These are phyloP conservation scores for Hygrophorus russula DNA, from an alignment of 768 basidiomycete genomes.

Conservation along the genomic window DNA sequence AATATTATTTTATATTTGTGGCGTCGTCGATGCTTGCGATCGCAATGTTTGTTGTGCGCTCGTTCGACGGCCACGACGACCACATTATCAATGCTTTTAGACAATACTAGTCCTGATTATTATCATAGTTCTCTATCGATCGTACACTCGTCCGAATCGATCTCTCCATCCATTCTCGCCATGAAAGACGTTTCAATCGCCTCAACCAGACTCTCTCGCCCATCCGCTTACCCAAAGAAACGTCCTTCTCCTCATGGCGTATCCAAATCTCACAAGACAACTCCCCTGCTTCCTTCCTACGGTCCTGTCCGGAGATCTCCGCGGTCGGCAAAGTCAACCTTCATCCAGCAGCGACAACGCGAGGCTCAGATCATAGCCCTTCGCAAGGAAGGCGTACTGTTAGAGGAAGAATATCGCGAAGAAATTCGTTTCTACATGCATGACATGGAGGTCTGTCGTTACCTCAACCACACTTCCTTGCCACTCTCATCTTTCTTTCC, in stretches of 20 bases:
- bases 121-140: conserved; percentile 30
- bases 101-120: conserved; percentile 14
- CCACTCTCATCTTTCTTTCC: conserved; percentile 11
- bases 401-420: conserved; percentile 93
- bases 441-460: conserved; percentile 85
- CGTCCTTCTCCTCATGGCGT: conserved; percentile 77
- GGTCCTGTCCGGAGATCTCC: conserved; percentile 50
- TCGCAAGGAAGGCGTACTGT: conserved; percentile 61
- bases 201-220: conserved; percentile 49
- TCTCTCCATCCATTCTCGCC: conserved; percentile 24
- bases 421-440: conserved; percentile 94
- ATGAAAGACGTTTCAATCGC: conserved; percentile 72
- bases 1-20: neutral
- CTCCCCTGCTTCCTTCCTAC: conserved; percentile 30
- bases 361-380: conserved; percentile 58
- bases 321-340: conserved; percentile 49
- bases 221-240: conserved; percentile 71
- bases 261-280: conserved; percentile 53
- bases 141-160: conserved; percentile 29
- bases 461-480: conserved; percentile 3
- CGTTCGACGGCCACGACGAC: conserved; percentile 15
- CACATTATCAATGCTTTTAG: conserved; percentile 13
- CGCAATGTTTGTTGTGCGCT: conserved; percentile 12
- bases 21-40: neutral
- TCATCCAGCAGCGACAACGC: conserved; percentile 55